Percentiles rank a stretch among this genome's conserved stretches.
Conservation (phyloP, 768 basidiomycete genomes). For the Suillus subalutaceus region DNA sequence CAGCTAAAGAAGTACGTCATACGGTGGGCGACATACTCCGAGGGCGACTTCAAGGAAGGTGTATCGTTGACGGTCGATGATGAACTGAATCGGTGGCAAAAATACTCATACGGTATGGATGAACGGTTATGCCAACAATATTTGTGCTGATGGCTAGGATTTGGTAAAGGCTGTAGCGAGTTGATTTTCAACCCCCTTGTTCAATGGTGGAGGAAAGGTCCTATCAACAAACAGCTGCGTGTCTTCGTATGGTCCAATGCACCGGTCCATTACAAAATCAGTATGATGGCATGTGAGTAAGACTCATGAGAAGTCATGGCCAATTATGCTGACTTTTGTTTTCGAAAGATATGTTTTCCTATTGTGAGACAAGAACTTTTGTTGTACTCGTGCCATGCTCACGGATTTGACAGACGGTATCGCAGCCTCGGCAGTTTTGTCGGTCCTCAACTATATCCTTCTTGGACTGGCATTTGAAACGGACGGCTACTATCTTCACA, state of each 20-base stretch:
- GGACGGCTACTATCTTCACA: slow-evolving; percentile 70
- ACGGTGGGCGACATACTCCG: slow-evolving; percentile 71
- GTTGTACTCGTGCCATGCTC: neutral
- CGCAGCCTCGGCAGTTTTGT: slow-evolving; percentile 60
- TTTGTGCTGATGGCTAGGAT: slow-evolving; percentile 4
- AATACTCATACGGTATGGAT: slow-evolving; percentile 68
- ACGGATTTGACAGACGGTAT: slow-evolving; percentile 41
- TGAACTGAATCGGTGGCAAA: slow-evolving; percentile 87
- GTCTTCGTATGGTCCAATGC: slow-evolving; percentile 70
- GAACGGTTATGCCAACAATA: slow-evolving; percentile 39
- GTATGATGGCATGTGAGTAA: slow-evolving; percentile 48
- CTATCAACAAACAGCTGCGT: slow-evolving; percentile 75
- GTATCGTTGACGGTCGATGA: slow-evolving; percentile 84
- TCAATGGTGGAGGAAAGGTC: slow-evolving; percentile 59
- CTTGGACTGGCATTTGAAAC: slow-evolving; percentile 68
- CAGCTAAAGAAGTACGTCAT: slow-evolving; percentile 8
- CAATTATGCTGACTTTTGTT: neutral
- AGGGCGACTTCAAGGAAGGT: slow-evolving; percentile 85
- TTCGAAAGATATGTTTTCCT: slow-evolving; percentile 43
- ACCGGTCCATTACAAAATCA: slow-evolving; percentile 76
- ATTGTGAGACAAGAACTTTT: slow-evolving; percentile 34
- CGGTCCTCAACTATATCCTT: slow-evolving; percentile 66
- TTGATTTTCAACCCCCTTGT: slow-evolving; percentile 81
- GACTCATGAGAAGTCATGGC: neutral
- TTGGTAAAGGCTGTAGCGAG: slow-evolving; percentile 61